Evolutionary conservation across 2,329 filamentous ascomycete species (phyloP), one percentile per base, ranked within the genome.

Genomic region (Eutypa lata): DNA sequence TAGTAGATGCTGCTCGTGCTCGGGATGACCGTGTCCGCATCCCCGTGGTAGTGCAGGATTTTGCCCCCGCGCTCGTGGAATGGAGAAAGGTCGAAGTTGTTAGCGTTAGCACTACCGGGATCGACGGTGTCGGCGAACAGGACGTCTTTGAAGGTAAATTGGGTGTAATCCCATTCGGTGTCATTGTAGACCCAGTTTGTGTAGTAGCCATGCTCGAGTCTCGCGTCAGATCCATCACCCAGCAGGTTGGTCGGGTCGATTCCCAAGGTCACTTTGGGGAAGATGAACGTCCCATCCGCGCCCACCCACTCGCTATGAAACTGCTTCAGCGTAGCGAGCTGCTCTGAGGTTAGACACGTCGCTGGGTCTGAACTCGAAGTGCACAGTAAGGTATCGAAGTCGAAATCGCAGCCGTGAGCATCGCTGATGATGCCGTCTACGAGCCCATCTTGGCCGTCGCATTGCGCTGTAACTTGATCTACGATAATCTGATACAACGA

Each of bases 391-490:
- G 65, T 57, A 43, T 72, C 67, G 44, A 69, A 70, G 50, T 69
- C 57, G 47, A 73, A 69, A 40, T 68, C 62, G 62, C 75, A 78
- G n/a, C 64, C 61, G 31, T 61, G 62, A 0, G 74, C 72, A 49
- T 75, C 70, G 26, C 67, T 70, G 22, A 77, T 65, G 53, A 77
- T 75, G 18, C 61, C 65, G 54, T 78, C 75, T 4, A 67, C 59
- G 2, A 77, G 44, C 2, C 74, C 73, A 53, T 77, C 75, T 55
- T 73, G 71, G 1, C 61, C 63, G 57, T 78, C 75, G 49, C 75
- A 77, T 56, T 77, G 74, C 45, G 63, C 67, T 40, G 70, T 54
- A 14, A 76, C 73, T 54, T 77, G 75, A 0, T 62, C 66, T 3
- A 66, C 52, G 40, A 81, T 71, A 3, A 62, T 57, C 0, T 70